A percentile compares a stretch with the other conserved stretches of the same genome.
These are phyloP conservation scores for Anacardium occidentale DNA, from an alignment of 345 rosid genomes.

Conservation along the genomic window DNA sequence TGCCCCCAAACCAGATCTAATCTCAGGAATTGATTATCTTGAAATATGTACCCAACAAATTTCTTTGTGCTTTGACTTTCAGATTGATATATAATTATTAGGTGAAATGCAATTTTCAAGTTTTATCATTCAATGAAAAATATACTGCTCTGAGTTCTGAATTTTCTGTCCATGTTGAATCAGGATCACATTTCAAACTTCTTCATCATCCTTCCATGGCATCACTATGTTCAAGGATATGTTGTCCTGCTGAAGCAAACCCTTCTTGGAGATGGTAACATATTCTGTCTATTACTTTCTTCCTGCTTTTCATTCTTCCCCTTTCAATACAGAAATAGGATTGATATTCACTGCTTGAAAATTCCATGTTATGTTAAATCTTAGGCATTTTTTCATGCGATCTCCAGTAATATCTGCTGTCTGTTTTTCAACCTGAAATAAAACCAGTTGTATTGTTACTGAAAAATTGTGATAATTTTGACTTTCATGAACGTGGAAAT, in stretches of 20 bases:
- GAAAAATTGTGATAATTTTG: not conserved
- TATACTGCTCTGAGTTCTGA: not conserved
- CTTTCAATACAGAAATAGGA: not conserved
- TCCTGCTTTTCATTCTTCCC: not conserved
- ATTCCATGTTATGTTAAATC: not conserved
- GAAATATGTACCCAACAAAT: not conserved
- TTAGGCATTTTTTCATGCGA: not conserved
- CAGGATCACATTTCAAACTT: conserved; percentile 30
- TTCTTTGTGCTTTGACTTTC: not conserved
- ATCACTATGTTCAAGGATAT: conserved; percentile 46
- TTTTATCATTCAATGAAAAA: not conserved
- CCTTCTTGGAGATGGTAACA: conserved; percentile 90
- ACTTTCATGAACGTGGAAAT: not conserved
- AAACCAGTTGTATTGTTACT: not conserved
- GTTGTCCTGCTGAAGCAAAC: conserved; percentile 64
- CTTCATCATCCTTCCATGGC: conserved; percentile 15
- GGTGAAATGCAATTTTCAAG: not conserved
- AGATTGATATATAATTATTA: not conserved
- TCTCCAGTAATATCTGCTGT: not conserved
- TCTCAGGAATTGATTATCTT: not conserved
- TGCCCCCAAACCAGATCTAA: not conserved
- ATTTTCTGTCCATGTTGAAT: conserved; percentile 11
- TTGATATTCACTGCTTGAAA: not conserved
- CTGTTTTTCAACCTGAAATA: not conserved
- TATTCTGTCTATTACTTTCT: not conserved